phyloP scores from a whole-genome alignment of 768 basidiomycete genomes.

The Hericium coralloides region DNA sequence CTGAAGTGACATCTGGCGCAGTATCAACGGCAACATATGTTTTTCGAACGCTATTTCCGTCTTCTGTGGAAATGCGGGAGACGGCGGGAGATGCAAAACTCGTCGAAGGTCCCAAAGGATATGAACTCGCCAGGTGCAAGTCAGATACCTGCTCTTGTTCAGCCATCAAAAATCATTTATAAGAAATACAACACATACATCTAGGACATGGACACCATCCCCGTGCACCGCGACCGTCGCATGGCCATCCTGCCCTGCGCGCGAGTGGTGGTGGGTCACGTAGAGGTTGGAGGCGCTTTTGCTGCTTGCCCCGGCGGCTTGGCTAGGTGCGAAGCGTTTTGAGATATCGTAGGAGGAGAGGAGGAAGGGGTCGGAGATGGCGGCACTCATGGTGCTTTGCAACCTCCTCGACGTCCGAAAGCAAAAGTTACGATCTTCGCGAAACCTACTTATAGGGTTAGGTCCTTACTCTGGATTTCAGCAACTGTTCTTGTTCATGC shows the following conservation, averaged over 20 bases:
- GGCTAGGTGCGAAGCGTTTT: background rate
- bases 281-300: slow-evolving; percentile 17
- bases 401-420: background rate
- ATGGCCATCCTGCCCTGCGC: slow-evolving; percentile 37
- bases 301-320: background rate
- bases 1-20: background rate
- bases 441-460: too few relatives aligned
- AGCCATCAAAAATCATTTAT: background rate
- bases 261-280: slow-evolving; percentile 26
- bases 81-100: slow-evolving; percentile 14
- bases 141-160: slow-evolving; percentile 7
- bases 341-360: slow-evolving; percentile 10
- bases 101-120: slow-evolving; percentile 13
- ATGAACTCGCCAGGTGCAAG: slow-evolving; percentile 7
- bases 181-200: slow-evolving; percentile 37
- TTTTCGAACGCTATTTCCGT: slow-evolving; percentile 7
- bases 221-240: slow-evolving; percentile 61
- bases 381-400: slow-evolving; percentile 5
- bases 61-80: slow-evolving; percentile 2
- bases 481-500: too few relatives aligned
- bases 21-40: slow-evolving; percentile 8
- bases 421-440: slow-evolving; percentile 1
- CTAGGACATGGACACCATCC: slow-evolving; percentile 68
- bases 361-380: slow-evolving; percentile 10
- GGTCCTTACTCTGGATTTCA: too few relatives aligned